Evolutionary conservation across 1,284 basidiomycete species (phyloP).

Genomic region (Violaceomyces palustris): DNA sequence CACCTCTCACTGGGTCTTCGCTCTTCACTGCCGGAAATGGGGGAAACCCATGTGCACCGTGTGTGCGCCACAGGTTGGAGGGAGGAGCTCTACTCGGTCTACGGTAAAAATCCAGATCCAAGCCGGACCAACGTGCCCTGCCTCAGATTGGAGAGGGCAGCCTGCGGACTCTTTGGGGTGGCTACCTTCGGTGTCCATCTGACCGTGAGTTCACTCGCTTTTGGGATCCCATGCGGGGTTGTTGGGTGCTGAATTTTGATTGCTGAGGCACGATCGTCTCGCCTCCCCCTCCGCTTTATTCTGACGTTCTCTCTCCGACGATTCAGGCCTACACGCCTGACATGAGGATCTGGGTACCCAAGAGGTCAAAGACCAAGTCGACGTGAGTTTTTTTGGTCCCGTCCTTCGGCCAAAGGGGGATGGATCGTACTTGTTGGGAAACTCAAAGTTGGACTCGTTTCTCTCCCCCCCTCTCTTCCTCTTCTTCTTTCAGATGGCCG

Average conservation of each 20-base stretch:
- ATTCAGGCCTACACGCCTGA: conserved; percentile 45
- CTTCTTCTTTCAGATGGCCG: conserved; percentile 19
- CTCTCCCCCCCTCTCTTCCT: no score
- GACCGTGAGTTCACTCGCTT: conserved; percentile 55
- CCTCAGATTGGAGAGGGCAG: conserved; percentile 83
- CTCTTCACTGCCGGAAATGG: no score
- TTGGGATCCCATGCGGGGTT: no score
- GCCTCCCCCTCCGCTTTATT: no score
- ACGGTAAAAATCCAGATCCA: conserved; percentile 19
- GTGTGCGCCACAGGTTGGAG: conserved; percentile 30
- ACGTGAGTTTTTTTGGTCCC: conserved; percentile 60
- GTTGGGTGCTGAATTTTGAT: no score
- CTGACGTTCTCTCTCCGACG: no score
- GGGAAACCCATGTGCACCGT: not conserved
- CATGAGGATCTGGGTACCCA: conserved; percentile 74
- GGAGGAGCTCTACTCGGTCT: conserved; percentile 43
- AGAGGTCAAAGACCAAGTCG: conserved; percentile 75
- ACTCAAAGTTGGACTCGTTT: no score
- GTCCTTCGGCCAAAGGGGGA: not conserved
- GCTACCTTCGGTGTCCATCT: conserved; percentile 83
- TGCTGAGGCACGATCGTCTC: no score
- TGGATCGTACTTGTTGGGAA: no score
- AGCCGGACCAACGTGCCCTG: conserved; percentile 55
- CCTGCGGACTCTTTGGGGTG: conserved; percentile 80
- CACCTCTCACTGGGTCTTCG: no score